Percentiles rank a stretch among this genome's conserved stretches.
These are phyloP conservation scores for Beauveria sp. DNA, from an alignment of 2,329 filamentous ascomycete species.

Conservation along the genomic window DNA sequence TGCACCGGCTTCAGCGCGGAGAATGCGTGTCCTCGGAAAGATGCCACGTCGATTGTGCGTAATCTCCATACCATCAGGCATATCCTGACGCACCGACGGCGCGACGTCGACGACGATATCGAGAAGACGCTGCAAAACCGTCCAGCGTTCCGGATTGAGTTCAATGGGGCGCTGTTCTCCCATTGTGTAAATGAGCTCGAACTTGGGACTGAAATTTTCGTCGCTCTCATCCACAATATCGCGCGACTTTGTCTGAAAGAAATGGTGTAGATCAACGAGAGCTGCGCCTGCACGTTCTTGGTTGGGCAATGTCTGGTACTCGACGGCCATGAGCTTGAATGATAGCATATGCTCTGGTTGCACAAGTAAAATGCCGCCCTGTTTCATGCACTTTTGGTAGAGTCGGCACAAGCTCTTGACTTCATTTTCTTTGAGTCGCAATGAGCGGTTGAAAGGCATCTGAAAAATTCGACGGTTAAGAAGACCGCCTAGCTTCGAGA, in stretches of 20 bases:
- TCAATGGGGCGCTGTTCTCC: slow-evolving; percentile 45
- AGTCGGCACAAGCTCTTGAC: slow-evolving; percentile 29
- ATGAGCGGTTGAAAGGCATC: slow-evolving; percentile 50
- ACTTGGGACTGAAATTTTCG: slow-evolving; percentile 53
- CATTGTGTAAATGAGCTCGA: slow-evolving; percentile 57
- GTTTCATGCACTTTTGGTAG: slow-evolving; percentile 36
- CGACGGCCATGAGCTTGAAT: slow-evolving; percentile 49
- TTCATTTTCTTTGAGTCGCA: slow-evolving; percentile 26
- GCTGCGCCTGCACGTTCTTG: slow-evolving; percentile 15
- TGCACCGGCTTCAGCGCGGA: neutral
- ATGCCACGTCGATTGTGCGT: neutral
- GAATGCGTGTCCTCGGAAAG: slow-evolving; percentile 5
- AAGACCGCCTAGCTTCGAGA: slow-evolving; percentile 47
- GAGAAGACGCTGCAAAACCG: slow-evolving; percentile 34
- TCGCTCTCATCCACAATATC: slow-evolving; percentile 61
- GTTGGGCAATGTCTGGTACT: slow-evolving; percentile 21
- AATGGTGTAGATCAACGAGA: slow-evolving; percentile 35
- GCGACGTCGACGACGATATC: neutral
- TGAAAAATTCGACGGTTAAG: slow-evolving; percentile 45
- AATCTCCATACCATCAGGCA: neutral
- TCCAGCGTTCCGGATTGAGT: slow-evolving; percentile 48
- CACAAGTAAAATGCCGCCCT: slow-evolving; percentile 48
- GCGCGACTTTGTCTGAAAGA: slow-evolving; percentile 35
- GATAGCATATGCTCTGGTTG: slow-evolving; percentile 60
- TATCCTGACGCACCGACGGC: neutral